A percentile compares a stretch with the other conserved stretches of the same genome.
These are phyloP conservation scores for Penicillium macrosclerotiorum DNA, from an alignment of 495 filamentous ascomycete species.

Conservation along the genomic window DNA sequence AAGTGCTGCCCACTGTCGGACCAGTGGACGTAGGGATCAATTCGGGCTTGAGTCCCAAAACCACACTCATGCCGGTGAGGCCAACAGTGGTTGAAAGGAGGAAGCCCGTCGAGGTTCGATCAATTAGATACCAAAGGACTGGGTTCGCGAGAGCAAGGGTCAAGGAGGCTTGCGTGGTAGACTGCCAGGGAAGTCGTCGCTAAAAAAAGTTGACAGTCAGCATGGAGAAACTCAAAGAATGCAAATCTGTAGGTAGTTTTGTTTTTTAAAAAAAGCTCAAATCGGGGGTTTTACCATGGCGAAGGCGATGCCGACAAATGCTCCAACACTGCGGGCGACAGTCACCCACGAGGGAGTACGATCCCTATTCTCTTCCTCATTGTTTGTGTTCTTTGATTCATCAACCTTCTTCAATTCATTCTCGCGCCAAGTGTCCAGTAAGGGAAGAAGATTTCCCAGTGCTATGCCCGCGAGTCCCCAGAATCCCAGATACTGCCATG, in stretches of 20 bases:
- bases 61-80: slow-evolving; percentile 65
- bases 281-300: slow-evolving; percentile 68
- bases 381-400: slow-evolving; percentile 20
- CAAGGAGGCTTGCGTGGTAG: slow-evolving; percentile 86
- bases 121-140: slow-evolving; percentile 92
- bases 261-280: not conserved
- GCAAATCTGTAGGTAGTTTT: not conserved
- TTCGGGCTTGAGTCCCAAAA: slow-evolving; percentile 70
- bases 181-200: slow-evolving; percentile 88
- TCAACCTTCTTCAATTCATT: slow-evolving; percentile 21
- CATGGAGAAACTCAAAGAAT: too few species aligned
- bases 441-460: slow-evolving; percentile 78
- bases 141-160: slow-evolving; percentile 92
- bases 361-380: slow-evolving; percentile 28
- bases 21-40: slow-evolving; percentile 61
- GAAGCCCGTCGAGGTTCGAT: slow-evolving; percentile 84
- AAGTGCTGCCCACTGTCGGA: slow-evolving; percentile 40
- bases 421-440: slow-evolving; percentile 70
- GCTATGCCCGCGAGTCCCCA: slow-evolving; percentile 81
- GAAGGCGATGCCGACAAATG: slow-evolving; percentile 94
- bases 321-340: slow-evolving; percentile 82
- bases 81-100: slow-evolving; percentile 70
- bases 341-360: slow-evolving; percentile 70
- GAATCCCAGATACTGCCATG: slow-evolving; percentile 67
- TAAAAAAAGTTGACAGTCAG: slow-evolving; percentile 32